Evolutionary conservation across 2,329 filamentous ascomycete genomes (phyloP).

Genomic region (Xylaria sp.): DNA sequence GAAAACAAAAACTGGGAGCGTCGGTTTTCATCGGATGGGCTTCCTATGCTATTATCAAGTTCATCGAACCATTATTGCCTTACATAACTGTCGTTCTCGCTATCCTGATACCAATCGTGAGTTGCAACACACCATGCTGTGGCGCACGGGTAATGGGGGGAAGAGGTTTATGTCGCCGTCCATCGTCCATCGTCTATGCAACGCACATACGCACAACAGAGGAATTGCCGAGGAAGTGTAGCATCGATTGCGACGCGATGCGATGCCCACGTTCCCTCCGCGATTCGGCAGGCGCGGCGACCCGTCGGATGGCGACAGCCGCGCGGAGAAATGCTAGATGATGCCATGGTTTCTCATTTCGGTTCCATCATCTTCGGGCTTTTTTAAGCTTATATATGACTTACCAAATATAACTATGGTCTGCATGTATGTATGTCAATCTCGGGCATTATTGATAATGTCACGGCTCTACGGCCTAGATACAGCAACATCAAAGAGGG

Average conservation of each 20-base stretch:
- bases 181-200: no score
- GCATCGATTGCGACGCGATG: slow-evolving; percentile 21
- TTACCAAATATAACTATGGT: slow-evolving; percentile 2
- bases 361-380: neutral
- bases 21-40: neutral
- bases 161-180: slow-evolving; percentile 21
- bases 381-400: slow-evolving; percentile 11
- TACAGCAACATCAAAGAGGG: slow-evolving; percentile 6
- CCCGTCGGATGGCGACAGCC: slow-evolving; percentile 24
- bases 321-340: slow-evolving; percentile 14
- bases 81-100: no score
- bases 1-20: no score
- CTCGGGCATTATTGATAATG: neutral
- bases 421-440: neutral
- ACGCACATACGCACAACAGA: neutral
- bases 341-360: neutral
- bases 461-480: slow-evolving; percentile 4
- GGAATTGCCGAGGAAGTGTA: slow-evolving; percentile 4
- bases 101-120: neutral
- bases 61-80: no score
- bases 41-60: neutral
- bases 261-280: slow-evolving; percentile 21
- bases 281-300: neutral
- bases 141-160: neutral
- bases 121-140: neutral